Percentiles rank a stretch among this genome's conserved stretches.
Conservation (phyloP, 148 eudicot genomes). For the Pharnaceum exiguum region DNA sequence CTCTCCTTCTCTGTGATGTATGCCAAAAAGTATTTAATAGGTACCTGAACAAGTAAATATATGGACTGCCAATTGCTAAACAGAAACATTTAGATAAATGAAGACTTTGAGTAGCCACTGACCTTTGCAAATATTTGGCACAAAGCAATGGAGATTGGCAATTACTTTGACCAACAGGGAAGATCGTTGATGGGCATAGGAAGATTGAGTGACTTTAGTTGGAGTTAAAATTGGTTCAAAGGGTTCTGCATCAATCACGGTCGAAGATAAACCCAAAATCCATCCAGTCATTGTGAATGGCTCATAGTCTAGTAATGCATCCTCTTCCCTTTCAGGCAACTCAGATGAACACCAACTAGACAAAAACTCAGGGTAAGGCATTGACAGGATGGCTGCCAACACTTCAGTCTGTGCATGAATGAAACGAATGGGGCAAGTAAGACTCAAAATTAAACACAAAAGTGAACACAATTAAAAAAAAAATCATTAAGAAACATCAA, state of each 20-base stretch:
- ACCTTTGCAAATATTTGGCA: constrained; percentile 92
- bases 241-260: constrained; percentile 19
- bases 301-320: constrained; percentile 72
- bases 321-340: constrained; percentile 67
- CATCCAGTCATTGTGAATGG: constrained; percentile 58
- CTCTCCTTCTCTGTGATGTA: constrained; percentile 70
- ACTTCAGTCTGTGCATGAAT: constrained; percentile 67
- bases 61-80: background rate
- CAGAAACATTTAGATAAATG: background rate
- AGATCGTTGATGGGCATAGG: constrained; percentile 87
- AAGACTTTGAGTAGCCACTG: constrained; percentile 10
- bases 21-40: constrained; percentile 9
- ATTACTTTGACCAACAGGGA: constrained; percentile 88
- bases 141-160: constrained; percentile 96
- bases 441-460: background rate
- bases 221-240: constrained; percentile 40
- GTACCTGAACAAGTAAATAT: constrained; percentile 1
- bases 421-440: constrained; percentile 12
- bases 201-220: constrained; percentile 42
- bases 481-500: constrained; percentile 1
- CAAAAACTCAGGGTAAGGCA: constrained; percentile 74
- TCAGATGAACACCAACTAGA: constrained; percentile 93
- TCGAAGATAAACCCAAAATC: constrained; percentile 40
- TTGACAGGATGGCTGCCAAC: constrained; percentile 52
- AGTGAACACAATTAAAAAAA: too few species aligned